Percentiles rank a stretch among this genome's conserved stretches.
Evolutionary conservation across 139 green algal species (phyloP).

Genomic region (Protoeuglena noctilucae): DNA sequence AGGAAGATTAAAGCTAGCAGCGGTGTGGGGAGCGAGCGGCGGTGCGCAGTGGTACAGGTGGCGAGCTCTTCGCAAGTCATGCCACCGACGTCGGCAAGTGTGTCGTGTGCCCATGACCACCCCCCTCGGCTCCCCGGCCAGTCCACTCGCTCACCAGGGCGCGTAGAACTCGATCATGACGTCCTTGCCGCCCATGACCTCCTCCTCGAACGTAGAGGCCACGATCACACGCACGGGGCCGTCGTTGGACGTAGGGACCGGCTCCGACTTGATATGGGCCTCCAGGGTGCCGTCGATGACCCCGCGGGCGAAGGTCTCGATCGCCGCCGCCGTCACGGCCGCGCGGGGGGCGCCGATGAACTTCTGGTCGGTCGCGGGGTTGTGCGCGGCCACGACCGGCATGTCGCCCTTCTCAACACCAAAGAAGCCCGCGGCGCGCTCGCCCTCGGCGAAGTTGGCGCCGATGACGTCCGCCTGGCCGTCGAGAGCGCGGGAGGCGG

Average conservation of each 20-base stretch:
- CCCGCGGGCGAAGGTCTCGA: conserved; percentile 27
- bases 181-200: conserved; percentile 29
- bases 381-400: conserved; percentile 16
- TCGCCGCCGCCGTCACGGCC: conserved; percentile 10
- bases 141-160: no score
- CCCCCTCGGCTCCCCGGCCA: no score
- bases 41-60: neutral
- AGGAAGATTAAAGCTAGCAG: no score
- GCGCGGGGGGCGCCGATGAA: conserved; percentile 13
- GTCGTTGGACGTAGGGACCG: conserved; percentile 16
- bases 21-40: no score
- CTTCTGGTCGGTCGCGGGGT: conserved; percentile 14
- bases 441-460: conserved; percentile 4
- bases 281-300: conserved; percentile 16
- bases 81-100: neutral
- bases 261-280: conserved; percentile 25
- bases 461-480: conserved; percentile 5
- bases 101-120: neutral
- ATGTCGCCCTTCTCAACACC: conserved; percentile 13
- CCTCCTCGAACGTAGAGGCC: conserved; percentile 26
- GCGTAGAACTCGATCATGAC: conserved; percentile 49
- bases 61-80: neutral
- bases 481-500: neutral
- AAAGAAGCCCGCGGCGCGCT: conserved; percentile 16
- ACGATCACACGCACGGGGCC: conserved; percentile 22